A percentile compares a stretch with the other conserved stretches of the same genome.
phyloP scores from a whole-genome alignment of 768 basidiomycete species.

The Amanita rubescens region DNA sequence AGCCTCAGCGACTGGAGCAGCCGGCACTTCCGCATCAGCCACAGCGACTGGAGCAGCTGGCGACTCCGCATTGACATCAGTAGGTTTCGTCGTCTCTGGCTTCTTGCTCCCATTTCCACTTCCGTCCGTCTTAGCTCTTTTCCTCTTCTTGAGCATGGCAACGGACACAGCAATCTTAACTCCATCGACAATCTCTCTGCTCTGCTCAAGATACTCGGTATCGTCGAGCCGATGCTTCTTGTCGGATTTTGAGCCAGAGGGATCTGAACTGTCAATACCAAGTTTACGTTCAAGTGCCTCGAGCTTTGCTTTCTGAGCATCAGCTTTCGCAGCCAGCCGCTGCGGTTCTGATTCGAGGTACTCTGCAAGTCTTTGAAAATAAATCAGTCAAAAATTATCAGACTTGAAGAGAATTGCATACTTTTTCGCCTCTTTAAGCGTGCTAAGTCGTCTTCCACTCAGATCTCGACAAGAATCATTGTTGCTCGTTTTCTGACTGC shows the following conservation, averaged over 20 bases:
- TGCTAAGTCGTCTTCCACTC: constrained; percentile 82
- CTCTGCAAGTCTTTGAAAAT: constrained; percentile 60
- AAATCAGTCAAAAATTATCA: not conserved
- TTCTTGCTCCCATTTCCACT: constrained; percentile 40
- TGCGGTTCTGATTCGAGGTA: constrained; percentile 82
- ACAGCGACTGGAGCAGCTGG: not conserved
- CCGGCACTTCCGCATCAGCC: not conserved
- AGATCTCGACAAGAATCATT: constrained; percentile 94
- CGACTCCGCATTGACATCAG: not conserved
- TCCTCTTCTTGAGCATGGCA: constrained; percentile 26
- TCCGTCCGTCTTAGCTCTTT: constrained; percentile 14
- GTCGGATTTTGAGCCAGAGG: constrained; percentile 22
- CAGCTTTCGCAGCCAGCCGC: constrained; percentile 68
- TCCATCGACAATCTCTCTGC: constrained; percentile 80
- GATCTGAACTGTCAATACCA: constrained; percentile 42
- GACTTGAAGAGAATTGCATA: constrained; percentile 28
- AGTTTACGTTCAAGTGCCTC: constrained; percentile 81
- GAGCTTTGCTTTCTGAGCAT: constrained; percentile 76
- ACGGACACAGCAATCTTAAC: constrained; percentile 87
- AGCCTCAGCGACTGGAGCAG: constrained; percentile 1
- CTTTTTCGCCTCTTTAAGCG: constrained; percentile 96
- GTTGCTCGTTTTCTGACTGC: constrained; percentile 89
- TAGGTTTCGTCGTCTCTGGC: constrained; percentile 37
- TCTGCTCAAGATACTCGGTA: constrained; percentile 86
- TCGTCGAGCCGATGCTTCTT: constrained; percentile 88